Percentiles rank a stretch among this genome's conserved stretches.
phyloP scores from a whole-genome alignment of 2,329 filamentous ascomycete species.

The Cyanodermella asteris region DNA sequence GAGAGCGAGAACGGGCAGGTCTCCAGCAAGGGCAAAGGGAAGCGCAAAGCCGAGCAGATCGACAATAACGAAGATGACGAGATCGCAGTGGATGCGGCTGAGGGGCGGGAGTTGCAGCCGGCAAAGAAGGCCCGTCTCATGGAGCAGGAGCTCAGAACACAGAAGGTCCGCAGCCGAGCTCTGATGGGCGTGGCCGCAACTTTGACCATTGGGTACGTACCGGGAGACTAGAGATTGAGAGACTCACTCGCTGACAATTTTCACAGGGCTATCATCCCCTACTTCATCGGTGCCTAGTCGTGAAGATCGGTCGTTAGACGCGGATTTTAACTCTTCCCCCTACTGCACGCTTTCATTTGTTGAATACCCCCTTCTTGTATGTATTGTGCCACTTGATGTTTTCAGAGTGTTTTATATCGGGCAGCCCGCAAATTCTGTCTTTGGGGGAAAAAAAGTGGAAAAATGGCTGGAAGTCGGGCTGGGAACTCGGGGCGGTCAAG shows the following conservation, averaged over 20 bases:
- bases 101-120: conserved; percentile 21
- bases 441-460: too few relatives aligned
- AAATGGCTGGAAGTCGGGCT: too few relatives aligned
- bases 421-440: too few relatives aligned
- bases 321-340: too few relatives aligned
- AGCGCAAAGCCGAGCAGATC: conserved; percentile 56
- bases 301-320: too few relatives aligned
- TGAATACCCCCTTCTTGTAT: too few relatives aligned
- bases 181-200: conserved; percentile 71
- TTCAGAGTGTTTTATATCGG: too few relatives aligned
- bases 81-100: conserved; percentile 16
- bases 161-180: conserved; percentile 68
- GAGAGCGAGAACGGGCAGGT: conserved; percentile 19
- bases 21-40: conserved; percentile 34
- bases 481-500: too few relatives aligned
- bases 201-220: conserved; percentile 69
- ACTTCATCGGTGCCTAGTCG: too few relatives aligned
- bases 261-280: conserved; percentile 6
- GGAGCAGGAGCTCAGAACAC: conserved; percentile 61
- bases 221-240: not conserved
- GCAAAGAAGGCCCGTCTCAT: conserved; percentile 49
- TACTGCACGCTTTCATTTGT: too few relatives aligned
- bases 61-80: conserved; percentile 26
- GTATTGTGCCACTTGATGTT: too few relatives aligned
- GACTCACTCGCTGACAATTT: not conserved